Conservation (phyloP, 2,329 filamentous ascomycete species). For the Colletotrichum sidae region DNA sequence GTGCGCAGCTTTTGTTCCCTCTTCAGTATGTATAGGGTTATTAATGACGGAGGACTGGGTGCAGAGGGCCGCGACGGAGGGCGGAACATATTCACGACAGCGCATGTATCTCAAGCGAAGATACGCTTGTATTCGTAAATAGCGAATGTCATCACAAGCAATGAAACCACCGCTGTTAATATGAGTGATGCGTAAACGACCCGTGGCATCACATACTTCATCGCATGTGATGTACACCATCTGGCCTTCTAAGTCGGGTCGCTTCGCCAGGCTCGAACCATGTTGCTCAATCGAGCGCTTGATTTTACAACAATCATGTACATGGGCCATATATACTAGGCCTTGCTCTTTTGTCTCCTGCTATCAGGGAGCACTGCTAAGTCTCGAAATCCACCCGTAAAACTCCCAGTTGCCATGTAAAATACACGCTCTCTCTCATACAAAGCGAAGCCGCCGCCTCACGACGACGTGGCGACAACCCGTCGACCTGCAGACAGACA, state of each 20-base stretch:
- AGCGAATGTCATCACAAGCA: background rate
- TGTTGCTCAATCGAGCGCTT: slow-evolving; percentile 16
- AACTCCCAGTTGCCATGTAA: slow-evolving; percentile 35
- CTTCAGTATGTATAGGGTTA: background rate
- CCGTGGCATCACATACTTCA: no score
- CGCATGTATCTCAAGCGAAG: slow-evolving; percentile 8
- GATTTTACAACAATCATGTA: slow-evolving; percentile 17
- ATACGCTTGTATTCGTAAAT: slow-evolving; percentile 17
- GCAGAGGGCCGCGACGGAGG: background rate
- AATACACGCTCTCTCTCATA: slow-evolving; percentile 19
- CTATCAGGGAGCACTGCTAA: background rate
- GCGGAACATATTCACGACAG: slow-evolving; percentile 3
- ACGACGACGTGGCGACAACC: no score
- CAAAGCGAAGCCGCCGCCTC: background rate
- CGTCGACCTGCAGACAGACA: background rate
- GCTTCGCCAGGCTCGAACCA: background rate
- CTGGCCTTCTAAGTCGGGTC: background rate
- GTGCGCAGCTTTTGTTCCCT: background rate
- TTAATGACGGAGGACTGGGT: slow-evolving; percentile 1
- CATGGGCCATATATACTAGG: slow-evolving; percentile 8
- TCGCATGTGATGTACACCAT: no score
- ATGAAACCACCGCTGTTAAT: no score
- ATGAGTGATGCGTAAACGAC: no score
- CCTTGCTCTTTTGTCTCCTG: background rate
- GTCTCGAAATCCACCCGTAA: slow-evolving; percentile 9